A percentile compares a stretch with the other conserved stretches of the same genome.
These are phyloP conservation scores for Orbilia oligospora DNA, from an alignment of 2,329 filamentous ascomycete genomes.

Conservation along the genomic window DNA sequence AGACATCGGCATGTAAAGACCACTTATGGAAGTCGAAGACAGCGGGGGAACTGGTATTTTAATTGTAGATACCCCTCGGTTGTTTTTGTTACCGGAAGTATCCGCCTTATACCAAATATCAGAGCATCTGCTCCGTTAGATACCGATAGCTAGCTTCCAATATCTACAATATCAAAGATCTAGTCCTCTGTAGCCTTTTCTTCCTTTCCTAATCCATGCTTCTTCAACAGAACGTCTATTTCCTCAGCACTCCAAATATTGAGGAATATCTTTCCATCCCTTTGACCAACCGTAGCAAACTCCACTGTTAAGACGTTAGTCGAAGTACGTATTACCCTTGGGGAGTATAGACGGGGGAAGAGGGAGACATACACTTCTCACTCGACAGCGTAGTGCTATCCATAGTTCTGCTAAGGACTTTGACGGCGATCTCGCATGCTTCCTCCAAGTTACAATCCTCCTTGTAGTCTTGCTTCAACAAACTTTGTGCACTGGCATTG, in stretches of 20 bases:
- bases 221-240: conserved; percentile 92
- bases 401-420: conserved; percentile 99
- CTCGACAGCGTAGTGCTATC: conserved; percentile 98
- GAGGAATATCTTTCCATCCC: conserved; percentile 97
- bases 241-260: conserved; percentile 97
- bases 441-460: conserved; percentile 97
- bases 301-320: conserved; percentile 76
- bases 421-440: conserved; percentile 96
- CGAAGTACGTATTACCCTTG: not conserved
- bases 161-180: conserved; percentile 22
- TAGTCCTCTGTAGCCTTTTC: conserved; percentile 78
- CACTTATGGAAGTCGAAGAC: not conserved
- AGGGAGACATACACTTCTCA: conserved; percentile 85
- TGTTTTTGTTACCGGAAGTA: conserved; percentile 6
- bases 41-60: not conserved
- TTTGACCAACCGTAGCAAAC: conserved; percentile 97
- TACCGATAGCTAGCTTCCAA: conserved; percentile 33
- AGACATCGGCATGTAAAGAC: conserved; percentile 7
- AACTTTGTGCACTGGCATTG: conserved; percentile 95
- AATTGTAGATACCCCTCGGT: conserved; percentile 14
- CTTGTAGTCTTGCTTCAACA: conserved; percentile 99
- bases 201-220: conserved; percentile 93
- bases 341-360: not conserved
- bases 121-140: conserved; percentile 38
- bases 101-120: conserved; percentile 6